These are phyloP conservation scores for Candida sithepensis DNA, from an alignment of 805 yeast genomes.

Conservation along the genomic window DNA sequence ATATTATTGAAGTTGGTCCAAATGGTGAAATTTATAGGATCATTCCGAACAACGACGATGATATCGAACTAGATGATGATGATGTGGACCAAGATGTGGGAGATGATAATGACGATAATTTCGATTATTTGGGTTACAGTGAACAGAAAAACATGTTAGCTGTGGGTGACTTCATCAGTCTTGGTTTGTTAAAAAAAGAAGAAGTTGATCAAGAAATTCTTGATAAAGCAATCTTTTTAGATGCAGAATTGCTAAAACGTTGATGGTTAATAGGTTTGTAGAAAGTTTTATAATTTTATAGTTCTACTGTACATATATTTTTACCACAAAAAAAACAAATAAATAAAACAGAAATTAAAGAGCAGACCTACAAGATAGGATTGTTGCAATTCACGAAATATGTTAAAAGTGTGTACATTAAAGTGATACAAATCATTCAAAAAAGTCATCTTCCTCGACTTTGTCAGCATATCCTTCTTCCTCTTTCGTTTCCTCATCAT, in stretches of 20 bases:
- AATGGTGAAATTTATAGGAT: conserved; percentile 48
- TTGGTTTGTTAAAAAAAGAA: conserved; percentile 46
- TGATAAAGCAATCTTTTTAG: conserved; percentile 40
- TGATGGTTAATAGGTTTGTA: not conserved
- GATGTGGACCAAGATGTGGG: conserved; percentile 28
- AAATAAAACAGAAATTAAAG: not conserved
- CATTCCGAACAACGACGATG: conserved; percentile 26
- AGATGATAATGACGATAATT: conserved; percentile 63
- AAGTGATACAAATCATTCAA: conserved; percentile 28
- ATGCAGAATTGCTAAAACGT: conserved; percentile 27
- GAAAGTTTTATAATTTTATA: not conserved
- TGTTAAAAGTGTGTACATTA: too few relatives aligned
- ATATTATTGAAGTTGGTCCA: conserved; percentile 46
- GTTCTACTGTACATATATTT: not conserved
- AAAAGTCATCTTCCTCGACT: conserved; percentile 30
- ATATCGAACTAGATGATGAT: conserved; percentile 25
- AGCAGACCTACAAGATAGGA: too few relatives aligned
- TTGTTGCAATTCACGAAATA: too few relatives aligned
- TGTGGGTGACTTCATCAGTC: conserved; percentile 67
- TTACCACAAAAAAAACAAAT: not conserved
- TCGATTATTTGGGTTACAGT: conserved; percentile 75
- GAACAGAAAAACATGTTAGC: conserved; percentile 69
- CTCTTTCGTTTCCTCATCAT: conserved; percentile 4
- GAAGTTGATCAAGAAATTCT: conserved; percentile 29
- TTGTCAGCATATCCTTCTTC: conserved; percentile 5